phyloP scores from a whole-genome alignment of 1,139 yeast species.

The Protomyces gravidus region DNA sequence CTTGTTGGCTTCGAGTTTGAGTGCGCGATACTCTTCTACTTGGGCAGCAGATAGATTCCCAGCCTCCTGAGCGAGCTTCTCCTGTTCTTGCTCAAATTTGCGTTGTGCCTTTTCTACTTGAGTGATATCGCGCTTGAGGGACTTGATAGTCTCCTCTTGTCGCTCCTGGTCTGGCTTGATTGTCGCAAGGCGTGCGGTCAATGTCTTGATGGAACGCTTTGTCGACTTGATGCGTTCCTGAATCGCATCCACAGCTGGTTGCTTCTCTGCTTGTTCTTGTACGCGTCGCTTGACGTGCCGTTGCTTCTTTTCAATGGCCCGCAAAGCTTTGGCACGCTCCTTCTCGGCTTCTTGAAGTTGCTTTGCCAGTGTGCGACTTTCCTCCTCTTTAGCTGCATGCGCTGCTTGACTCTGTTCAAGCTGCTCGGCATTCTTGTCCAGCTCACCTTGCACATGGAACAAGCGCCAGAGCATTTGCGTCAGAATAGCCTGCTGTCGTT shows the following conservation, averaged over 20 bases:
- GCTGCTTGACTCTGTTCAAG: constrained; percentile 34
- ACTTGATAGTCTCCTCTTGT: constrained; percentile 48
- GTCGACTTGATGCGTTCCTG: constrained; percentile 53
- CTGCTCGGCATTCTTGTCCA: constrained; percentile 33
- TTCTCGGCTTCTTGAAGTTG: constrained; percentile 39
- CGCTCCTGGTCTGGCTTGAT: constrained; percentile 52
- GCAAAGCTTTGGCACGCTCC: constrained; percentile 47
- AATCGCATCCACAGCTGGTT: constrained; percentile 54
- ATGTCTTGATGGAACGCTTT: constrained; percentile 48
- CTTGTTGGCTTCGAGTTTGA: constrained; percentile 52
- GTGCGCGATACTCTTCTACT: constrained; percentile 54
- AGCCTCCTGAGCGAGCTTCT: constrained; percentile 37
- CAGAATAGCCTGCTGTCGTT: constrained; percentile 48
- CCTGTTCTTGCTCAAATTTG: constrained; percentile 48
- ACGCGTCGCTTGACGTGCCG: constrained; percentile 45
- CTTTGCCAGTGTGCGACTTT: constrained; percentile 38
- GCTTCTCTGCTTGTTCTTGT: constrained; percentile 47
- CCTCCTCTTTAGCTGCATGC: constrained; percentile 37
- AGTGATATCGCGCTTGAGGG: constrained; percentile 49
- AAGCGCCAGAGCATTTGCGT: constrained; percentile 60
- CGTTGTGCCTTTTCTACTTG: constrained; percentile 48
- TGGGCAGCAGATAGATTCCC: constrained; percentile 51
- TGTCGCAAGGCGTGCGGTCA: constrained; percentile 53
- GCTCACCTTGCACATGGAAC: constrained; percentile 57
- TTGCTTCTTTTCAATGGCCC: constrained; percentile 46